Percentiles rank a stretch among this genome's conserved stretches.
Evolutionary conservation across 2,329 filamentous ascomycete species (phyloP).

Genomic region (Colletotrichum sp.): DNA sequence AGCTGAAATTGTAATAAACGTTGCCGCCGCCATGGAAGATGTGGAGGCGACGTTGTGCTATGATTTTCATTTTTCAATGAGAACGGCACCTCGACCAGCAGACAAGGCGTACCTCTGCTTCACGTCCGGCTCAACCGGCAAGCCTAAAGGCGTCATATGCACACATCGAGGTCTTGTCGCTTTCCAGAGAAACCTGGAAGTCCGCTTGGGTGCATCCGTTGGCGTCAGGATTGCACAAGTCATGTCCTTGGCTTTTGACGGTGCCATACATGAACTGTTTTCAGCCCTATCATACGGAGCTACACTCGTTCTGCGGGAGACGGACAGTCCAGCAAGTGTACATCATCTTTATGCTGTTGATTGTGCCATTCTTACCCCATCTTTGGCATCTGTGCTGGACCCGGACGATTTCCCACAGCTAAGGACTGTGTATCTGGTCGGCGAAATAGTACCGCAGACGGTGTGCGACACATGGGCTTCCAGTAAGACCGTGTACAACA

Average conservation of each 20-base stretch:
- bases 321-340: conserved; percentile 27
- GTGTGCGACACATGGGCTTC: conserved; percentile 36
- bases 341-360: conserved; percentile 32
- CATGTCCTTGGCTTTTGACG: conserved; percentile 49
- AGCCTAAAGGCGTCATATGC: conserved; percentile 45
- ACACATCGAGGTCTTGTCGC: conserved; percentile 26
- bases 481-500: conserved; percentile 39
- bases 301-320: conserved; percentile 36
- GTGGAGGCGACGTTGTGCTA: not conserved
- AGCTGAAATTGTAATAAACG: not conserved
- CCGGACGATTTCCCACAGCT: conserved; percentile 35
- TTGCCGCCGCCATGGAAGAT: not conserved
- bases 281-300: conserved; percentile 42
- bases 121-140: conserved; percentile 49
- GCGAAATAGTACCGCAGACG: conserved; percentile 39
- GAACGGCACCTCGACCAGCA: not conserved
- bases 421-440: conserved; percentile 38
- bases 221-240: conserved; percentile 36
- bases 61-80: not conserved
- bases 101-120: conserved; percentile 44
- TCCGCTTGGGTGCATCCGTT: not conserved
- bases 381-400: conserved; percentile 35
- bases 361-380: conserved; percentile 42
- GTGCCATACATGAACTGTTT: conserved; percentile 45
- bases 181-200: not conserved